phyloP scores from a whole-genome alignment of 495 filamentous ascomycete species.

The Polyplosphaeria fusca region DNA sequence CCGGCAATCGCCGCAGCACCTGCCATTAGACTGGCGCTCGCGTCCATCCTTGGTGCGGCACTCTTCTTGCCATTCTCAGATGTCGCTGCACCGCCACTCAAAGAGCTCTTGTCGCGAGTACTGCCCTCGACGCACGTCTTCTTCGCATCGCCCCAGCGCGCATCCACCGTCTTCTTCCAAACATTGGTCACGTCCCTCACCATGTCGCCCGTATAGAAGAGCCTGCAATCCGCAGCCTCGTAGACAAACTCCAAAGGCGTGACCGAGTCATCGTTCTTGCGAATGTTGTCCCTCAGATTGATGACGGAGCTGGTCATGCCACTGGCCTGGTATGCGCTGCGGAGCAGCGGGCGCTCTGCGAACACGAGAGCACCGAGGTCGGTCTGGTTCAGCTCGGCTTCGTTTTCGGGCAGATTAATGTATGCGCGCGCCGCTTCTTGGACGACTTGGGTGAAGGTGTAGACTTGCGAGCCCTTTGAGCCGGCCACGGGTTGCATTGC shows the following conservation, averaged over 20 bases:
- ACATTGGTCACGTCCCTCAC: conserved; percentile 11
- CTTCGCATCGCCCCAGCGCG: conserved; percentile 29
- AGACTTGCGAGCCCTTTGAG: conserved; percentile 28
- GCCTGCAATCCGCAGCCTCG: conserved; percentile 33
- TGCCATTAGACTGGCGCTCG: background rate
- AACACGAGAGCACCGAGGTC: conserved; percentile 18
- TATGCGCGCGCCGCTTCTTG: conserved; percentile 5
- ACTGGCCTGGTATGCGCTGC: conserved; percentile 5
- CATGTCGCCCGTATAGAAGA: conserved; percentile 31
- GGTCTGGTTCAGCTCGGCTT: conserved; percentile 25
- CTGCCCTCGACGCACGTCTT: conserved; percentile 28
- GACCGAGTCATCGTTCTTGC: conserved; percentile 13
- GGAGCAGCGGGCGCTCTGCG: conserved; percentile 17
- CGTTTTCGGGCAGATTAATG: background rate
- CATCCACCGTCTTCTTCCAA: conserved; percentile 31
- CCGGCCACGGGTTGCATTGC: conserved; percentile 33
- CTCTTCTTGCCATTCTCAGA: background rate
- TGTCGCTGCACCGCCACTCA: conserved; percentile 3
- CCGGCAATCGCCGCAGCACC: background rate
- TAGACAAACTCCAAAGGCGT: conserved; percentile 33
- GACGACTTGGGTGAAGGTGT: conserved; percentile 14
- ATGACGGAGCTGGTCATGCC: conserved; percentile 7
- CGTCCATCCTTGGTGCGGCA: background rate
- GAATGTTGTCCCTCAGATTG: conserved; percentile 31
- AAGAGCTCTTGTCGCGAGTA: conserved; percentile 1